phyloP scores from a whole-genome alignment of 1,284 basidiomycete genomes.

The Cryptococcus jaspeensis region DNA sequence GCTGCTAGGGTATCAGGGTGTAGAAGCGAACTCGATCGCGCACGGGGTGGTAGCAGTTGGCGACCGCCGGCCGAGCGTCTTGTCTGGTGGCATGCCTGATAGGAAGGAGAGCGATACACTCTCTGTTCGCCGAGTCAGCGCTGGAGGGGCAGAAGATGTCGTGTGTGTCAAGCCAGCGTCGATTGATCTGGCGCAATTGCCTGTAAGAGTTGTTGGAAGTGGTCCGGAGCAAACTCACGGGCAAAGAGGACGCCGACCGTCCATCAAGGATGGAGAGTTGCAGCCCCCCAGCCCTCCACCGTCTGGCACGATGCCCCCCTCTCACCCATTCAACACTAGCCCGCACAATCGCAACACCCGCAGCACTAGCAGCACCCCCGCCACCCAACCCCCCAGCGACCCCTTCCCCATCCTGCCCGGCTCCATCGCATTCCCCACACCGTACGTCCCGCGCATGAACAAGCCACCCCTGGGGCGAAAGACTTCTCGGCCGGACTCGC shows the following conservation, averaged over 20 bases:
- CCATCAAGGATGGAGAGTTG: background rate
- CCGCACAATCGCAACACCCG: background rate
- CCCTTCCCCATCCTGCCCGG: background rate
- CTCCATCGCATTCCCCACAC: background rate
- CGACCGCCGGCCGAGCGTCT: slow-evolving; percentile 6
- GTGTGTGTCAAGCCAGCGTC: background rate
- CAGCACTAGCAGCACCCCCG: background rate
- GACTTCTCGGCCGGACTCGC: background rate
- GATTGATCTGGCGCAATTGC: background rate
- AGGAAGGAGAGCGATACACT: background rate
- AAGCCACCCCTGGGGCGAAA: background rate
- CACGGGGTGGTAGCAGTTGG: slow-evolving; percentile 8
- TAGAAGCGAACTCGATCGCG: background rate
- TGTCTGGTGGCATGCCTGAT: slow-evolving; percentile 7
- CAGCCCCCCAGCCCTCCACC: background rate
- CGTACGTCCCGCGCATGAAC: background rate
- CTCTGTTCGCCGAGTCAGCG: slow-evolving; percentile 15
- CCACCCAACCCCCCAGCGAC: background rate
- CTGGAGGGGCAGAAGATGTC: slow-evolving; percentile 16
- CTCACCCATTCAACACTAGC: slow-evolving; percentile 9
- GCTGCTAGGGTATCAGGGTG: background rate
- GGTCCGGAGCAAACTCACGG: too few species aligned
- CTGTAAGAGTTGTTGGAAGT: background rate
- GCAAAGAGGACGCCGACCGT: background rate
- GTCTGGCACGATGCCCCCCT: background rate